phyloP scores from a whole-genome alignment of 805 yeast species.

The Ogataea nakhonphanomensis region DNA sequence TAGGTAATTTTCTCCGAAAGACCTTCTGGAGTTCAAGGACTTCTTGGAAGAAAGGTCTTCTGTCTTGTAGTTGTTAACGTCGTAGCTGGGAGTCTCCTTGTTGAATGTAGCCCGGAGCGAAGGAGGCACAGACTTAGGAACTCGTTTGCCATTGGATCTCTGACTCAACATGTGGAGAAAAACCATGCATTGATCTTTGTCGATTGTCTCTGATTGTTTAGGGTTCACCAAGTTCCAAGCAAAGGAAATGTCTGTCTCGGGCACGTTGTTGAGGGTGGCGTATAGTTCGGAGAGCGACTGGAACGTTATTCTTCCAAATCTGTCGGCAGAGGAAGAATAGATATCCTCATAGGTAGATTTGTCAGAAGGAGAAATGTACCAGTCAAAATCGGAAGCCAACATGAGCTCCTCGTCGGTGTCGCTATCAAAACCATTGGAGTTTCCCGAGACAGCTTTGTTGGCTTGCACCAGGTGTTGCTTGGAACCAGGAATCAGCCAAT shows the following conservation, averaged over 20 bases:
- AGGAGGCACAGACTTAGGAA: slow-evolving; percentile 94
- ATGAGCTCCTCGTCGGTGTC: slow-evolving; percentile 65
- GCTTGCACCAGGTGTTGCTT: slow-evolving; percentile 86
- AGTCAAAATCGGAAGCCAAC: slow-evolving; percentile 72
- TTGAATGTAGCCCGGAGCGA: slow-evolving; percentile 87
- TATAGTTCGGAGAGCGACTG: slow-evolving; percentile 69
- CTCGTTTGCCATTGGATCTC: slow-evolving; percentile 69
- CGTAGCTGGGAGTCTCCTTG: slow-evolving; percentile 76
- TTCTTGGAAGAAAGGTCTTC: slow-evolving; percentile 15
- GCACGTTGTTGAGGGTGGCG: slow-evolving; percentile 64
- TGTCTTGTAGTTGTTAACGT: slow-evolving; percentile 31
- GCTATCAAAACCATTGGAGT: slow-evolving; percentile 31
- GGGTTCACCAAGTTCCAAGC: slow-evolving; percentile 98
- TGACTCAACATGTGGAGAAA: slow-evolving; percentile 90
- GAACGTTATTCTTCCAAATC: slow-evolving; percentile 75
- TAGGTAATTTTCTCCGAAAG: slow-evolving; percentile 55
- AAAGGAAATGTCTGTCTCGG: slow-evolving; percentile 76
- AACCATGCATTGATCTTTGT: slow-evolving; percentile 87
- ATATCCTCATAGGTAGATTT: slow-evolving; percentile 73
- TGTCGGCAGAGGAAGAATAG: slow-evolving; percentile 70
- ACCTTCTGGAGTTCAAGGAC: slow-evolving; percentile 26
- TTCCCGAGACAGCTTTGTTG: slow-evolving; percentile 55
- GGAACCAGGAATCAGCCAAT: slow-evolving; percentile 89
- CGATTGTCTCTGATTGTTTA: slow-evolving; percentile 78
- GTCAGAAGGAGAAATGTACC: slow-evolving; percentile 95